Conservation (phyloP, 345 rosid species). For the Conringia planisiliqua region DNA sequence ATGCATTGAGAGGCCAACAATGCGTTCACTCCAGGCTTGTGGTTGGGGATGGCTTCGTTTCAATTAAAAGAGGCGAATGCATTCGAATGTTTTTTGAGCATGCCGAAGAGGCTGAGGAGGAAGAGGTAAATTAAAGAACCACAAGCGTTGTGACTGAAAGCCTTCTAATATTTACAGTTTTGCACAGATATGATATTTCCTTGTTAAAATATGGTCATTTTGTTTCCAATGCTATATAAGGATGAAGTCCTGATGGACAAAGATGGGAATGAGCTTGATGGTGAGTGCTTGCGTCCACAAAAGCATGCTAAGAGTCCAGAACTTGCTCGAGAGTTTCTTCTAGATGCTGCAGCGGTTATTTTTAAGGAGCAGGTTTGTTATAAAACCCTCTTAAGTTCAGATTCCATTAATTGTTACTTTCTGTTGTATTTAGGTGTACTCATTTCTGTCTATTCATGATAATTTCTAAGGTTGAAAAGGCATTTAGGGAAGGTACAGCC, state of each 20-base stretch:
- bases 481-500: conserved; percentile 96
- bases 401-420: conserved; percentile 1
- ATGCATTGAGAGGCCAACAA: conserved; percentile 72
- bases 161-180: background rate
- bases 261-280: conserved; percentile 97
- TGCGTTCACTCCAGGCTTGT: conserved; percentile 91
- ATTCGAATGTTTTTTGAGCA: conserved; percentile 86
- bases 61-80: conserved; percentile 79
- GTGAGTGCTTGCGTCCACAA: conserved; percentile 95
- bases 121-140: conserved; percentile 61
- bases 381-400: background rate
- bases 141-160: conserved; percentile 9
- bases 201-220: background rate
- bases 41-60: conserved; percentile 90
- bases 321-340: conserved; percentile 99
- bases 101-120: conserved; percentile 97
- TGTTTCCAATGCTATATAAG: conserved; percentile 40
- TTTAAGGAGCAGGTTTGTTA: conserved; percentile 91
- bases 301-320: conserved; percentile 99
- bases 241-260: conserved; percentile 92
- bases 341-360: conserved; percentile 91
- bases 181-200: conserved; percentile 6
- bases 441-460: background rate
- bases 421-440: conserved; percentile 1
- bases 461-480: conserved; percentile 84